Evolutionary conservation across 257 asterid species (phyloP).

Genomic region (Solanum bulbocastanum): DNA sequence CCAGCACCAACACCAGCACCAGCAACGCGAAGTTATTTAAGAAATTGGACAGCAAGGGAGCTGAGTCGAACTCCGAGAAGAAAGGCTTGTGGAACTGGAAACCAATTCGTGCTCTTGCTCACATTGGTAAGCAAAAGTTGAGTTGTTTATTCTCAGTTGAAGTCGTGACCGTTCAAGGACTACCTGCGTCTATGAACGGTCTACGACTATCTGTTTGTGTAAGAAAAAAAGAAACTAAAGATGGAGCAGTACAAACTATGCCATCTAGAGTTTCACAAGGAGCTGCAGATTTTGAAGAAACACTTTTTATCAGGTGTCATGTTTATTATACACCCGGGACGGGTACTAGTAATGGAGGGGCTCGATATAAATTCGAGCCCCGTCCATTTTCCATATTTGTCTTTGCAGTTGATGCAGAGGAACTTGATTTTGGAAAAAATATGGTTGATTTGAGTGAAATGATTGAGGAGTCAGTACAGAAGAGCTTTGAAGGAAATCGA

Average conservation of each 20-base stretch:
- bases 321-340: constrained; percentile 52
- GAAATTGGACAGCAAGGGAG: constrained; percentile 21
- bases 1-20: neutral
- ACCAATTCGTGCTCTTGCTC: constrained; percentile 71
- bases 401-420: constrained; percentile 73
- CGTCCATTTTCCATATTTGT: constrained; percentile 70
- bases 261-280: constrained; percentile 79
- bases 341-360: constrained; percentile 6
- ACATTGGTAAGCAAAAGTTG: constrained; percentile 72
- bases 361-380: constrained; percentile 53
- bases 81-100: constrained; percentile 89
- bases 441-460: constrained; percentile 55
- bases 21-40: neutral
- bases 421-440: constrained; percentile 61
- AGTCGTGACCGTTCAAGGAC: constrained; percentile 60
- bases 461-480: constrained; percentile 69
- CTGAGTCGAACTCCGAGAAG: constrained; percentile 20
- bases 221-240: constrained; percentile 61
- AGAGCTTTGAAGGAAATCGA: constrained; percentile 56
- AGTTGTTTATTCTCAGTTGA: constrained; percentile 83
- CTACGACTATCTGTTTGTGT: constrained; percentile 75
- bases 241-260: constrained; percentile 82
- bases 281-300: constrained; percentile 89
- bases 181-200: constrained; percentile 82
- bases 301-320: constrained; percentile 68